phyloP scores from a whole-genome alignment of 371 early-diverging fungal species.

The Saksenaea oblongispora region DNA sequence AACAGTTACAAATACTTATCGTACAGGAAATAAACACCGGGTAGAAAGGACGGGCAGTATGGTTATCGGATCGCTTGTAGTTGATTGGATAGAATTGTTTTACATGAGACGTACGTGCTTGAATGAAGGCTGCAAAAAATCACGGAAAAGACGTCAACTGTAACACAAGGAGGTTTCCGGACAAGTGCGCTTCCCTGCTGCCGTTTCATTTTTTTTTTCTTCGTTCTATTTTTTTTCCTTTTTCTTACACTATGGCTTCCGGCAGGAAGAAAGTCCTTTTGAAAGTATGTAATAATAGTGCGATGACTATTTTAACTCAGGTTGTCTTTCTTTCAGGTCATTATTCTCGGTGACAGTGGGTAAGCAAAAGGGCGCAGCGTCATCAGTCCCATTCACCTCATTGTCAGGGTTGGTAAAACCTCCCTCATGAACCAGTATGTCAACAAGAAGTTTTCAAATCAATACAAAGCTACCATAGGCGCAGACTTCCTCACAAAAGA shows the following conservation, averaged over 20 bases:
- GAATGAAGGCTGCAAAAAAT: background rate
- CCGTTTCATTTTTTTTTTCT: slow-evolving; percentile 1
- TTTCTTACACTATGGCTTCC: slow-evolving; percentile 16
- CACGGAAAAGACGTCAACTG: background rate
- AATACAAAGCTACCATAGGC: slow-evolving; percentile 99
- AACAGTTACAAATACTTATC: too few species aligned
- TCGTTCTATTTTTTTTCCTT: background rate
- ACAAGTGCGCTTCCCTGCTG: background rate
- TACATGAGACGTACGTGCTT: too few species aligned
- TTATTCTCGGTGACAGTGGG: slow-evolving; percentile 90
- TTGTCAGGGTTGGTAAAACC: slow-evolving; percentile 88
- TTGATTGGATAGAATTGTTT: too few species aligned
- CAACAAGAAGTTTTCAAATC: slow-evolving; percentile 94
- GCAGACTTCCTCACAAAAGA: slow-evolving; percentile 99
- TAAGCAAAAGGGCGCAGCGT: slow-evolving; percentile 29
- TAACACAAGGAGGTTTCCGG: slow-evolving; percentile 4
- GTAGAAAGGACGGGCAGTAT: too few species aligned
- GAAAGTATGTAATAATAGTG: slow-evolving; percentile 35
- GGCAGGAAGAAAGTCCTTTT: slow-evolving; percentile 62
- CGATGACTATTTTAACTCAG: background rate
- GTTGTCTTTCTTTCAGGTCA: slow-evolving; percentile 53
- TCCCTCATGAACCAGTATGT: slow-evolving; percentile 99
- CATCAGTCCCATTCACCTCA: background rate
- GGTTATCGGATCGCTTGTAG: too few species aligned
- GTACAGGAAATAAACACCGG: background rate